These are phyloP conservation scores for Lobosporangium transversale DNA, from an alignment of 192 early-diverging fungal genomes.

Conservation along the genomic window DNA sequence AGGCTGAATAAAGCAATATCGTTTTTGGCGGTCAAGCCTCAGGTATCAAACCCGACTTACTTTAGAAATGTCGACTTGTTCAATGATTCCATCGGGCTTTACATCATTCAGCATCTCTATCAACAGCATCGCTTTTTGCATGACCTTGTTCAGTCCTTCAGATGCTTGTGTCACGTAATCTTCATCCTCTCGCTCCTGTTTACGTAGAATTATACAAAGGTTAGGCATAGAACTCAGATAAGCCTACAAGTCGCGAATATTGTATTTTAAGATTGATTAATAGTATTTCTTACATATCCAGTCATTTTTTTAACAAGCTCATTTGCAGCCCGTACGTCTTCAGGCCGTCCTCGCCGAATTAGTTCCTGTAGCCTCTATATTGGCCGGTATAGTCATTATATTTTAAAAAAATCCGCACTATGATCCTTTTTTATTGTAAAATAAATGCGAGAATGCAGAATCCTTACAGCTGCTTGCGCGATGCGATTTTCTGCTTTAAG, in stretches of 20 bases:
- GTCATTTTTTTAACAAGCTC: conserved; percentile 98
- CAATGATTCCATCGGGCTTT: conserved; percentile 64
- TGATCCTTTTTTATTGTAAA: background rate
- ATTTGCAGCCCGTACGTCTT: conserved; percentile 95
- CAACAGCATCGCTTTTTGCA: conserved; percentile 77
- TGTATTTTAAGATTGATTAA: conserved; percentile 31
- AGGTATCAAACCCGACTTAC: no score
- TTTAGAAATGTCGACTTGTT: conserved; percentile 60
- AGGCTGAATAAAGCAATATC: no score
- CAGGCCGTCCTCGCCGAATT: conserved; percentile 91
- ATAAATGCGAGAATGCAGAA: background rate
- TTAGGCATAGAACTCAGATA: no score
- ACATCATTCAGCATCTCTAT: conserved; percentile 84
- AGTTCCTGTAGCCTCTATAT: conserved; percentile 94
- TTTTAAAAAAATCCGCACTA: no score
- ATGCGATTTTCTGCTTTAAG: conserved; percentile 94
- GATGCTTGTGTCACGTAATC: conserved; percentile 89
- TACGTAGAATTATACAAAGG: background rate
- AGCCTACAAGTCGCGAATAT: no score
- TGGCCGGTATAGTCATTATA: background rate
- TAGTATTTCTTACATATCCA: conserved; percentile 77
- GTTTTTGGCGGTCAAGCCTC: no score
- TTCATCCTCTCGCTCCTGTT: conserved; percentile 65
- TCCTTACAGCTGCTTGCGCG: conserved; percentile 79
- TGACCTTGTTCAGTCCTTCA: conserved; percentile 82